Evolutionary conservation across 129 eudicot species (phyloP), one percentile per base, ranked within the genome.

Genomic region (Mikania micrantha): DNA sequence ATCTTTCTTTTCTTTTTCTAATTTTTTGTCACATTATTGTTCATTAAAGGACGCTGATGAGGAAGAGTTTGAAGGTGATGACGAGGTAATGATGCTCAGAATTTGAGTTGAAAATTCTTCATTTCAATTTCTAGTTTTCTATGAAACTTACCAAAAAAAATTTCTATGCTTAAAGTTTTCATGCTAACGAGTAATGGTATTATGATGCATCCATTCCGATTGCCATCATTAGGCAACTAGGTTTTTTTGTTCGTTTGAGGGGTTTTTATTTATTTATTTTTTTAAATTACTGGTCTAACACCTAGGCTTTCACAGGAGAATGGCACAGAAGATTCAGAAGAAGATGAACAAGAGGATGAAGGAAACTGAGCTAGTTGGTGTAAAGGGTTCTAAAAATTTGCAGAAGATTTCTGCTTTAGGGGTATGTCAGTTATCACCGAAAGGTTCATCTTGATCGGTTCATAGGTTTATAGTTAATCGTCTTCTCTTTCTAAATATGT

Each of bases 41-140:
- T 40, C 57, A 27, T 35, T 76, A 45, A 56, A 89, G 96, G 94
- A 86, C 32, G 84, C 86, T 63, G 96, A 84, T 67, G 94, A 84
- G 56, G 90, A 74, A 13, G 62, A 56, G 19, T 27, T 56, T 44
- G 93, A 81, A 32, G 92, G 80, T 49, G 90, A 75, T 40, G 83
- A 72, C 69, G 95, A 87, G 85, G 94, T 84, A 73, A 69, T 31
- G 32, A n/a, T 31, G 64, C 9, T 4, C 9, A 2, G 12, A 42
- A 59, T 64, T 9, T 57, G 68, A 72, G 58, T 56, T 73, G 15
- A 4, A 38, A 69, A 9, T 56, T 56, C 20, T 56, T 56, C 9
- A 57, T 57, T 28, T 28, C 6, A 27, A 15, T n/a, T 44, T 44
- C 24, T 63, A 60, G 27, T 16, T 47, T 36, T 16, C 4, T 29